Percentiles rank a stretch among this genome's conserved stretches.
Conservation (phyloP, 495 filamentous ascomycete genomes). For the Penicillium fimorum region DNA sequence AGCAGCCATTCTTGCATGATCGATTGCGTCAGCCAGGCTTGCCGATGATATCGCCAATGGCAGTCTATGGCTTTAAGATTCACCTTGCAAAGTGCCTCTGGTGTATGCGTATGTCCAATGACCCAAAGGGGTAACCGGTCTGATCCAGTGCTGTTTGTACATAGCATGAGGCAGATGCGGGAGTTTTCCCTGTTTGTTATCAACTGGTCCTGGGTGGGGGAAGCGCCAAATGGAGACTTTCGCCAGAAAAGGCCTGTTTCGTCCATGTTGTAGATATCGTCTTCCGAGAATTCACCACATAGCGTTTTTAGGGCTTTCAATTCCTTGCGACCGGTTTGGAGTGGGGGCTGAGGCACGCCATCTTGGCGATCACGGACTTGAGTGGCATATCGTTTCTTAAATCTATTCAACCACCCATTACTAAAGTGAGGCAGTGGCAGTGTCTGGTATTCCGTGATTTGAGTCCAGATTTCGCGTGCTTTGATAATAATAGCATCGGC, state of each 20-base stretch:
- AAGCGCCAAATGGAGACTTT: conserved; percentile 13
- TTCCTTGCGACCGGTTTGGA: neutral
- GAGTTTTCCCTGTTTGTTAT: conserved; percentile 17
- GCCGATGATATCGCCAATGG: conserved; percentile 22
- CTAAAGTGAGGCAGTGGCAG: conserved; percentile 23
- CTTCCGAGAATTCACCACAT: conserved; percentile 18
- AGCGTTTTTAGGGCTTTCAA: conserved; percentile 17
- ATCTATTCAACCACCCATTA: conserved; percentile 24
- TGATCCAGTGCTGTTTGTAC: conserved; percentile 21
- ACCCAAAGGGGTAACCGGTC: conserved; percentile 23
- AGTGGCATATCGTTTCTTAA: conserved; percentile 18
- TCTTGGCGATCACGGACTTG: conserved; percentile 7
- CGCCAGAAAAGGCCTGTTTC: conserved; percentile 28
- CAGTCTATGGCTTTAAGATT: conserved; percentile 15
- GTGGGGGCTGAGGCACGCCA: neutral
- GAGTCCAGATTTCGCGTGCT: conserved; percentile 20
- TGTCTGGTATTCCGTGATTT: conserved; percentile 19
- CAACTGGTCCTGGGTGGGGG: conserved; percentile 1
- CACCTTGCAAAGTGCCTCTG: conserved; percentile 16
- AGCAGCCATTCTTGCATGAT: conserved; percentile 29
- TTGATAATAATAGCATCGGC: conserved; percentile 11
- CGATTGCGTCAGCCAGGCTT: conserved; percentile 20
- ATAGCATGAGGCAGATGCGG: conserved; percentile 22
- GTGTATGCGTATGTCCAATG: conserved; percentile 23
- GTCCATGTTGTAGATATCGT: conserved; percentile 30